A percentile compares a stretch with the other conserved stretches of the same genome.
Conservation (phyloP, 495 filamentous ascomycete species). For the Penicillium paxilli region DNA sequence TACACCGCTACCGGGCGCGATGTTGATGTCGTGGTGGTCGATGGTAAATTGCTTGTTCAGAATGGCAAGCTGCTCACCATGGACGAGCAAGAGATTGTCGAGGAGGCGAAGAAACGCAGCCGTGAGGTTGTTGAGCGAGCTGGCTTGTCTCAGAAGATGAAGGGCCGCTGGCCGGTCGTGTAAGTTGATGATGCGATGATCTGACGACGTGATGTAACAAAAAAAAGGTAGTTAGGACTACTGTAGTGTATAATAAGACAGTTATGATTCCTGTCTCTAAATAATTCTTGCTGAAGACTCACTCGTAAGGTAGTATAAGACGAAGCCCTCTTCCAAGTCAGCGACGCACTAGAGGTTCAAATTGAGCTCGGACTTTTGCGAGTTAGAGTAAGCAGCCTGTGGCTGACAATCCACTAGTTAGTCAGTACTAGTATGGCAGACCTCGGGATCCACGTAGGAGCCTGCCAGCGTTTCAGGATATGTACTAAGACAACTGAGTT, state of each 20-base stretch:
- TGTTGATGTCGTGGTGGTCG: slow-evolving; percentile 49
- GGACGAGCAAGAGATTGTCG: slow-evolving; percentile 34
- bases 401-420: no score
- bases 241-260: slow-evolving; percentile 3
- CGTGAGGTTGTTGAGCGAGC: slow-evolving; percentile 42
- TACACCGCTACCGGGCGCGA: slow-evolving; percentile 50
- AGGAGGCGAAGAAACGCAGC: slow-evolving; percentile 35
- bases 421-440: no score
- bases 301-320: no score
- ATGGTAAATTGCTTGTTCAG: slow-evolving; percentile 44
- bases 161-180: slow-evolving; percentile 38
- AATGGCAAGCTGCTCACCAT: slow-evolving; percentile 35
- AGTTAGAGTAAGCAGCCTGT: no score
- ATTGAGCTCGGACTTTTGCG: no score
- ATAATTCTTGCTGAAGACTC: neutral
- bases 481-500: no score
- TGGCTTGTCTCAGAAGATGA: slow-evolving; percentile 37
- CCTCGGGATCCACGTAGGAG: no score
- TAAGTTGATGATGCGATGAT: neutral
- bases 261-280: slow-evolving; percentile 1
- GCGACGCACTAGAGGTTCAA: no score
- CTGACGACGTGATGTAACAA: neutral
- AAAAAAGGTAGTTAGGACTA: neutral
- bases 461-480: no score
- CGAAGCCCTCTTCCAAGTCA: no score